Evolutionary conservation across 768 basidiomycete species (phyloP), one percentile per base, ranked within the genome.

Genomic region (Phylloporus sp.): DNA sequence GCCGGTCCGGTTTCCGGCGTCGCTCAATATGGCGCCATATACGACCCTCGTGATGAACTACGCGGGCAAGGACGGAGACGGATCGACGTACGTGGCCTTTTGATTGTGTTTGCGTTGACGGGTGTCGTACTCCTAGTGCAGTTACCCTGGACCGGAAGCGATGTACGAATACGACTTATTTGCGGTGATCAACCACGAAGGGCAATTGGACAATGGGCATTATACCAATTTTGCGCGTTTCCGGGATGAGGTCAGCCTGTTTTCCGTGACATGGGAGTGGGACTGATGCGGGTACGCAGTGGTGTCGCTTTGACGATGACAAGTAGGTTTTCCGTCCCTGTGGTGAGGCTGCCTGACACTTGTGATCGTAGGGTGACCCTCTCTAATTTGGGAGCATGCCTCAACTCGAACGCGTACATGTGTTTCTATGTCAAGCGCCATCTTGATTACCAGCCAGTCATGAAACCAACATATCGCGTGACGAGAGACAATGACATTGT

Each of bases 261-360:
- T 32, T 29, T 31, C 12, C 4, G 16, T 32, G 36, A 15, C 8
- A 15, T 41, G 8, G 8, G 40, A 4, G 16, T 15, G 16, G 5
- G 9, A 20, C 32, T 45, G 20, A 50, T 53, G 26, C 15, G 18
- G 47, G 27, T 27, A 16, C 35, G 27, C 16, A 95, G 85, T 97
- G 92, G 92, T 95, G 89, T 71, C 85, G 85, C 22, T 93, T 92
- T 68, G 93, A 97, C 66, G 94, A 97, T 63, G 93, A 95, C 61
- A 95, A 91, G 88, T 91, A 60, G 66, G 82, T 66, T 31, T 47
- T 10, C 8, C 15, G 22, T 16, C 7, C 13, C 5, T 26, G 23
- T 40, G 13, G 16, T 13, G 39, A 27, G 15, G 23, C 26, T 9
- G 26, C 15, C 36, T 27, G 49, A 31, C 35, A 39, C 47, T 44